phyloP scores from a whole-genome alignment of 306 rosid species.

The Morella rubra region DNA sequence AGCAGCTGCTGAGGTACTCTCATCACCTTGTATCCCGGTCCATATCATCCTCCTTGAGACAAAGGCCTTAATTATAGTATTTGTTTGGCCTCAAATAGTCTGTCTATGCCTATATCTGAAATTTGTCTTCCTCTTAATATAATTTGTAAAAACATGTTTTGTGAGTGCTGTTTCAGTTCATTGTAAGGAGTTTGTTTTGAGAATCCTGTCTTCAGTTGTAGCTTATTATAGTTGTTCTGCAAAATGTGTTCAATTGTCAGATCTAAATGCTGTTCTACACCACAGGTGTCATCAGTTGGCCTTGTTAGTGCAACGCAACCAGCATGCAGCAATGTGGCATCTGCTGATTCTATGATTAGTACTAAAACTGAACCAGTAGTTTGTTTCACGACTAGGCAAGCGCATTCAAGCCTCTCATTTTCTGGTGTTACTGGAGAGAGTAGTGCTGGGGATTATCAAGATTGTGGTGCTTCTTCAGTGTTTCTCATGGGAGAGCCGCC shows the following conservation, averaged over 20 bases:
- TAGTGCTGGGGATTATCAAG: conserved; percentile 71
- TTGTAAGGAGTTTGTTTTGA: no score
- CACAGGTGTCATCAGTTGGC: conserved; percentile 60
- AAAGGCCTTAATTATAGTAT: background rate
- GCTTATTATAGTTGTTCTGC: background rate
- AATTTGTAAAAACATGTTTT: background rate
- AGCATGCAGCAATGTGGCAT: conserved; percentile 73
- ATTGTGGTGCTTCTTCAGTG: conserved; percentile 84
- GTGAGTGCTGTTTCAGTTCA: background rate
- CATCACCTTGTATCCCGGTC: conserved; percentile 3
- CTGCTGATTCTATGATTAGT: conserved; percentile 78
- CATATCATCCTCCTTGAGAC: conserved; percentile 17
- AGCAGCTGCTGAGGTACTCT: conserved; percentile 72
- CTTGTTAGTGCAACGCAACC: conserved; percentile 49
- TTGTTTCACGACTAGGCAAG: conserved; percentile 51
- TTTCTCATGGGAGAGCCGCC: conserved; percentile 90
- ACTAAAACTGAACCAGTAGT: conserved; percentile 75
- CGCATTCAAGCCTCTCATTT: conserved; percentile 69
- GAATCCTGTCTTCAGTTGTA: no score
- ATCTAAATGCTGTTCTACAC: conserved; percentile 32
- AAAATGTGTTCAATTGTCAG: conserved; percentile 17
- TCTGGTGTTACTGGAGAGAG: conserved; percentile 70
- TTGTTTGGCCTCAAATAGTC: conserved; percentile 15
- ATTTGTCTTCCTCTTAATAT: conserved; percentile 1
- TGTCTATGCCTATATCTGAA: background rate